A percentile compares a stretch with the other conserved stretches of the same genome.
These are phyloP conservation scores for Globisporangium echinulatum DNA, from an alignment of 352 stramenopile genomes.

Conservation along the genomic window DNA sequence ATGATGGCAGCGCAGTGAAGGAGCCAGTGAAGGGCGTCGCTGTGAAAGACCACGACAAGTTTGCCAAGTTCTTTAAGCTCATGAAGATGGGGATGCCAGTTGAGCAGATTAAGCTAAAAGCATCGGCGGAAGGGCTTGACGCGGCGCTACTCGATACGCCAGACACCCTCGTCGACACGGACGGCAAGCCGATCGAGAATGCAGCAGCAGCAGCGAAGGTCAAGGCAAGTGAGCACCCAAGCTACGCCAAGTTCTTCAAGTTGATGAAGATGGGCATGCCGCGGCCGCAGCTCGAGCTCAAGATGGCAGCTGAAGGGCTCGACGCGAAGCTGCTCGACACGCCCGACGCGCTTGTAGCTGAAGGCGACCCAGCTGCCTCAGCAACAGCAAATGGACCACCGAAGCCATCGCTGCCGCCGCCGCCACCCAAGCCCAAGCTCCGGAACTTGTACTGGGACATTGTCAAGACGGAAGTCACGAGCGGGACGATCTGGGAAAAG, in stretches of 20 bases:
- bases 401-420: slow-evolving; percentile 26
- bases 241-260: slow-evolving; percentile 94
- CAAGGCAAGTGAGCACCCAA: slow-evolving; percentile 77
- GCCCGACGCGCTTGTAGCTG: slow-evolving; percentile 63
- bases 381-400: slow-evolving; percentile 14
- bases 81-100: slow-evolving; percentile 82
- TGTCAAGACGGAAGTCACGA: slow-evolving; percentile 47
- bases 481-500: slow-evolving; percentile 72
- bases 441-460: slow-evolving; percentile 82
- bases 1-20: slow-evolving; percentile 42
- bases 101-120: slow-evolving; percentile 87
- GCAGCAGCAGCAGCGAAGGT: slow-evolving; percentile 21
- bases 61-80: slow-evolving; percentile 94
- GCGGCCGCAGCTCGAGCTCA: slow-evolving; percentile 86
- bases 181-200: slow-evolving; percentile 21
- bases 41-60: slow-evolving; percentile 88
- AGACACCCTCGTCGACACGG: slow-evolving; percentile 45
- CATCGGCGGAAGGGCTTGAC: slow-evolving; percentile 48
- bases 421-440: slow-evolving; percentile 71
- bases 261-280: slow-evolving; percentile 87
- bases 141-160: slow-evolving; percentile 45
- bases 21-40: slow-evolving; percentile 16
- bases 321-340: slow-evolving; percentile 87
- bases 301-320: slow-evolving; percentile 59
- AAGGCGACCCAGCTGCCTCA: slow-evolving; percentile 20